phyloP scores from a whole-genome alignment of 2,329 filamentous ascomycete genomes.

The Diaporthe aspalathi region DNA sequence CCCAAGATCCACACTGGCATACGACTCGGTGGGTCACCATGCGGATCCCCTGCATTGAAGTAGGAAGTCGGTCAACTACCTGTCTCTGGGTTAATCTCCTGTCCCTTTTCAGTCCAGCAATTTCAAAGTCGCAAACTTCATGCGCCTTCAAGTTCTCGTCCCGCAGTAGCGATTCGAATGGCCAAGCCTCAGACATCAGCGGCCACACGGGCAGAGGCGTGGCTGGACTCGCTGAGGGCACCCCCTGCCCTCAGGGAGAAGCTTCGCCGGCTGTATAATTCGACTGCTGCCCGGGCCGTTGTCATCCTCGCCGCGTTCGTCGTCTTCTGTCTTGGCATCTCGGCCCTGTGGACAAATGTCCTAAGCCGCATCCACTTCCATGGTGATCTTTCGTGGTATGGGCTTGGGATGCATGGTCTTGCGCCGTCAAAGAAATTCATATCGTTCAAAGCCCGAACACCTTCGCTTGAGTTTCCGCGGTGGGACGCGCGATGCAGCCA shows the following conservation, averaged over 20 bases:
- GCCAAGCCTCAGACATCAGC: conserved; percentile 16
- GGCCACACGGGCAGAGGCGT: background rate
- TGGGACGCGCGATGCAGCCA: conserved; percentile 40
- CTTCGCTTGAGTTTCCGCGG: conserved; percentile 38
- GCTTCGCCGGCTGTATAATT: background rate
- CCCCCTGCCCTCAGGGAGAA: background rate
- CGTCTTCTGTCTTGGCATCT: conserved; percentile 24
- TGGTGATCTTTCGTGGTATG: conserved; percentile 38
- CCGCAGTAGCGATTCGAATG: conserved; percentile 8
- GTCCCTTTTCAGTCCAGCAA: background rate
- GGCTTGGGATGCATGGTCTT: conserved; percentile 34
- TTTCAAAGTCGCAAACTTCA: background rate
- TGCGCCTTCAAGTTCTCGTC: background rate
- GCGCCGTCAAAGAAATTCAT: conserved; percentile 36
- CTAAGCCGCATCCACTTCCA: conserved; percentile 35
- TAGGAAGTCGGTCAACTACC: conserved; percentile 14
- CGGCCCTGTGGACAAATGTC: conserved; percentile 32
- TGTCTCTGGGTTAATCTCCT: conserved; percentile 1
- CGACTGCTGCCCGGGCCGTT: conserved; percentile 6
- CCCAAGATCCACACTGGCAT: conserved; percentile 1
- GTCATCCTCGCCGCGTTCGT: conserved; percentile 14
- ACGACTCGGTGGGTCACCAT: conserved; percentile 2
- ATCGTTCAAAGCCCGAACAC: conserved; percentile 38
- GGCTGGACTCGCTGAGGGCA: background rate
- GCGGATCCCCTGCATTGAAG: conserved; percentile 6